Evolutionary conservation across 1,284 basidiomycete genomes (phyloP).

Genomic region (Melampsora americana): DNA sequence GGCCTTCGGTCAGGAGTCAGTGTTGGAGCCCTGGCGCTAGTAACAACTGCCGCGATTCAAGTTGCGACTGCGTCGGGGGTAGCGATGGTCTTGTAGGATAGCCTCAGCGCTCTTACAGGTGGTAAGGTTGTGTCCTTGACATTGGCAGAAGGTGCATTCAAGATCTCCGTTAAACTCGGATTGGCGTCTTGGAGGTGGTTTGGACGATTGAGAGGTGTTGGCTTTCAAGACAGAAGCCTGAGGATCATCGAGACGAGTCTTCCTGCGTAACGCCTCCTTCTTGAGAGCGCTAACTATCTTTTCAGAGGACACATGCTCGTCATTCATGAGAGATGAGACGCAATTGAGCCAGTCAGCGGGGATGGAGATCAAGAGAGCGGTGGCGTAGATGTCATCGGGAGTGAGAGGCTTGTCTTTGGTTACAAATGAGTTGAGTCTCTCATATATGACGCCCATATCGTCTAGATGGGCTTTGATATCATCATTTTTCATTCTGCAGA

Average conservation of each 20-base stretch:
- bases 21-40: too few species aligned
- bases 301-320: background rate
- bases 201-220: background rate
- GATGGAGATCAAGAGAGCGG: slow-evolving; percentile 13
- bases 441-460: background rate
- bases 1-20: background rate
- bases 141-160: slow-evolving; percentile 14
- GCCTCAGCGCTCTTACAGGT: background rate
- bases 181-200: background rate
- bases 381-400: background rate
- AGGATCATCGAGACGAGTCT: background rate
- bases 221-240: background rate
- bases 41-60: background rate
- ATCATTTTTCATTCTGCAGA: background rate
- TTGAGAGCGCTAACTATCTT: slow-evolving; percentile 16
- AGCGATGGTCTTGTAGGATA: background rate
- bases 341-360: slow-evolving; percentile 19
- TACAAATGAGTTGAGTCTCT: background rate
- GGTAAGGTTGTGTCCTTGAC: background rate
- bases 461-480: slow-evolving; percentile 8
- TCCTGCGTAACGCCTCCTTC: background rate
- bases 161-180: background rate
- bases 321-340: slow-evolving; percentile 21
- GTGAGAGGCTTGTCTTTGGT: slow-evolving; percentile 11
- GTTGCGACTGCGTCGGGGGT: background rate